phyloP scores from a whole-genome alignment of 768 basidiomycete species.

The Podaxis sp. region DNA sequence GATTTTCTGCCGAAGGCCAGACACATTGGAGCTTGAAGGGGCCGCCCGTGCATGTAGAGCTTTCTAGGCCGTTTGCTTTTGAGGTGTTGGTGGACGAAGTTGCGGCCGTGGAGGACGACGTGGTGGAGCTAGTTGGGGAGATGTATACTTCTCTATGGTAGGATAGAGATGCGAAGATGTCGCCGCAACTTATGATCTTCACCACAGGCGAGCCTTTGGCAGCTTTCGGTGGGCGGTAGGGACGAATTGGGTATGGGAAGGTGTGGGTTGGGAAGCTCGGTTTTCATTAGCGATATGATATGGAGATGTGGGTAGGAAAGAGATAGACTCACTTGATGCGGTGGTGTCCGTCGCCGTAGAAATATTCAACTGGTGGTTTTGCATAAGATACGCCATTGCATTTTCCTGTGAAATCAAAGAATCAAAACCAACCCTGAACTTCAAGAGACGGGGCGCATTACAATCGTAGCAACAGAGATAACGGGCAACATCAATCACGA shows the following conservation, averaged over 20 bases:
- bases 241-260: constrained; percentile 73
- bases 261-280: constrained; percentile 71
- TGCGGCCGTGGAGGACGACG: too few relatives aligned
- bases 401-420: constrained; percentile 52
- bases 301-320: background rate
- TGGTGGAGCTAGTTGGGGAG: constrained; percentile 27
- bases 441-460: constrained; percentile 29
- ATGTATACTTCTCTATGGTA: constrained; percentile 91
- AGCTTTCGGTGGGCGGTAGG: constrained; percentile 83
- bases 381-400: constrained; percentile 79
- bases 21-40: constrained; percentile 83
- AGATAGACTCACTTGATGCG: constrained; percentile 70
- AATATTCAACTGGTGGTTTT: constrained; percentile 81
- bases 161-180: constrained; percentile 79
- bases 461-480: constrained; percentile 71
- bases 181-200: constrained; percentile 80
- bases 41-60: constrained; percentile 27
- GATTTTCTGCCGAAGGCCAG: constrained; percentile 86
- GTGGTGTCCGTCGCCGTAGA: constrained; percentile 74
- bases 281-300: background rate
- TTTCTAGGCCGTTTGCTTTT: constrained; percentile 31
- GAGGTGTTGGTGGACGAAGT: constrained; percentile 19
- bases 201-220: constrained; percentile 66
- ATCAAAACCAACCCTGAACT: background rate
- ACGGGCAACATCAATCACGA: constrained; percentile 75